Evolutionary conservation across 768 basidiomycete species (phyloP).

Genomic region (Terana coerulea): DNA sequence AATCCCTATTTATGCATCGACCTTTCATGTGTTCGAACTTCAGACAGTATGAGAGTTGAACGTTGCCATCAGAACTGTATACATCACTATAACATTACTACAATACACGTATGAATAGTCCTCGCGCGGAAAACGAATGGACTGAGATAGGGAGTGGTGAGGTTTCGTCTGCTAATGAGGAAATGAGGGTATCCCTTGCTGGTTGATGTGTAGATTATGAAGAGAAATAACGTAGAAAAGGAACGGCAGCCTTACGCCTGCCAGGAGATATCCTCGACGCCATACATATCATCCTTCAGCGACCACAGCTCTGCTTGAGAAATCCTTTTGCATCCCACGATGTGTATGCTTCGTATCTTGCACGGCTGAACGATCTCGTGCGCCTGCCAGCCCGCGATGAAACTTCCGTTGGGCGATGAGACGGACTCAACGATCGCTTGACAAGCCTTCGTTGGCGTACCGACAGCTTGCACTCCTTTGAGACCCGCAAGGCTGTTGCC

Average conservation of each 20-base stretch:
- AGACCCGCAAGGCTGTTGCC: background rate
- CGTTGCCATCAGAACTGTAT: no score
- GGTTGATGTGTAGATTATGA: no score
- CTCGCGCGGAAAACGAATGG: no score
- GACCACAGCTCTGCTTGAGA: background rate
- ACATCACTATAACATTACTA: no score
- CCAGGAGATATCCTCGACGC: background rate
- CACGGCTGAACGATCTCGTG: background rate
- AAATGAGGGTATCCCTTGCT: no score
- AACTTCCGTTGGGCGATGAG: constrained; percentile 10
- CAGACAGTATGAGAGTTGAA: no score
- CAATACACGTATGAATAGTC: no score
- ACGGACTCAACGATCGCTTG: background rate
- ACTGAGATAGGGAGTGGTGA: no score
- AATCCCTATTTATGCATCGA: no score
- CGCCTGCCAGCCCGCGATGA: constrained; percentile 9
- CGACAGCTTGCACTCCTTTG: background rate
- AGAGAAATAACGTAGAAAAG: no score
- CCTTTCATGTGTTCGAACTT: no score
- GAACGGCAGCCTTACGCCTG: background rate
- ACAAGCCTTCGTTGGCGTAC: background rate
- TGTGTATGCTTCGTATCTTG: background rate
- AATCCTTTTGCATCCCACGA: background rate
- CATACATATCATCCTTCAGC: background rate
- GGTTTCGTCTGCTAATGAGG: no score